Conservation (phyloP, 164 flowering plant genomes). For the Warburgia ugandensis region DNA sequence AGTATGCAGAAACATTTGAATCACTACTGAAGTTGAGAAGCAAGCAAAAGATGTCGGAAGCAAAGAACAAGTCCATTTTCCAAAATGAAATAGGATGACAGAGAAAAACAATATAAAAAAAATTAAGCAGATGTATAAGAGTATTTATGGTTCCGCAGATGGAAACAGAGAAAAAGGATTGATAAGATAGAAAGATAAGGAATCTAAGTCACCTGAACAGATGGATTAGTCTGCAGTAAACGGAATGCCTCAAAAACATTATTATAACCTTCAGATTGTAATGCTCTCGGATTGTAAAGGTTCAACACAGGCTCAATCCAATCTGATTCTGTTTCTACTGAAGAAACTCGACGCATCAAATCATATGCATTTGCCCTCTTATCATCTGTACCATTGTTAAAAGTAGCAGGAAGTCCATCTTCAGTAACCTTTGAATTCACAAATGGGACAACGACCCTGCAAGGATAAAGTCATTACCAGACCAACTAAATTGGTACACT, state of each 20-base stretch:
- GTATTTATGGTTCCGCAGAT: background rate
- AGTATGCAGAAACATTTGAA: no score
- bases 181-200: background rate
- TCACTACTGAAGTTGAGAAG: background rate
- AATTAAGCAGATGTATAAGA: background rate
- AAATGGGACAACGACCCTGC: slow-evolving; percentile 30
- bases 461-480: background rate
- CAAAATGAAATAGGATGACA: background rate
- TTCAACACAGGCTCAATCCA: slow-evolving; percentile 60
- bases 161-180: background rate
- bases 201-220: slow-evolving; percentile 51
- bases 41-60: background rate
- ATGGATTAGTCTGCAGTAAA: slow-evolving; percentile 53
- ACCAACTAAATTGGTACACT: background rate
- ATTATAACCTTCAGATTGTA: slow-evolving; percentile 26
- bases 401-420: slow-evolving; percentile 16
- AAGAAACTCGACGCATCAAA: slow-evolving; percentile 14
- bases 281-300: slow-evolving; percentile 19
- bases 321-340: slow-evolving; percentile 41
- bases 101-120: background rate
- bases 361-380: slow-evolving; percentile 10
- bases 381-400: slow-evolving; percentile 14
- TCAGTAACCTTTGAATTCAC: slow-evolving; percentile 11
- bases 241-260: slow-evolving; percentile 57
- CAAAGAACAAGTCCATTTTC: background rate